phyloP scores from a whole-genome alignment of 192 early-diverging fungal genomes.

The Powellomyces hirtus region DNA sequence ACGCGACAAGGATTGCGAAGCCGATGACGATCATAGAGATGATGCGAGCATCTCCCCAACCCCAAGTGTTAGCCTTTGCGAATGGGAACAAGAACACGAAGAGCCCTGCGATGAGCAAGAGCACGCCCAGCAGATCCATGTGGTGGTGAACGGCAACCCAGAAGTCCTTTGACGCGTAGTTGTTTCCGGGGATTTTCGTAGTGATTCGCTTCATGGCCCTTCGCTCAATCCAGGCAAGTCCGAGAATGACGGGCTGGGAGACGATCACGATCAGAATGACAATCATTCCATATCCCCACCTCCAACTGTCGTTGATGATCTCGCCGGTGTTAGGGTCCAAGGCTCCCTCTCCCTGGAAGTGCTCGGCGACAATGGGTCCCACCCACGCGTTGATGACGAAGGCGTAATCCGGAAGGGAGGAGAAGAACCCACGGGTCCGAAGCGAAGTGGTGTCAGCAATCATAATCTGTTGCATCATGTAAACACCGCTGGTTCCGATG shows the following conservation, averaged over 20 bases:
- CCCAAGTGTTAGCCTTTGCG: neutral
- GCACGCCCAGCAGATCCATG: neutral
- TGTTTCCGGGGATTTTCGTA: no score
- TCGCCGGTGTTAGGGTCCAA: neutral
- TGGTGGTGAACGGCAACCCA: no score
- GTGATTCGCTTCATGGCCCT: no score
- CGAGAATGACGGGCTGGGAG: neutral
- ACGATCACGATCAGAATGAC: neutral
- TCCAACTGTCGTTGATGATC: no score
- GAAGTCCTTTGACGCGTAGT: no score
- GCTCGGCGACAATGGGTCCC: neutral
- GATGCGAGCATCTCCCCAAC: neutral
- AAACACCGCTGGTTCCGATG: neutral
- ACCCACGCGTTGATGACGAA: neutral
- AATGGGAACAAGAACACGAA: neutral
- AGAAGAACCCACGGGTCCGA: neutral
- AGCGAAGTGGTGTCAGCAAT: conserved; percentile 12
- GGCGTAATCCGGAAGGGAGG: neutral
- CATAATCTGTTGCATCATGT: conserved; percentile 7
- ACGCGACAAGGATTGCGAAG: neutral
- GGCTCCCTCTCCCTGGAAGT: neutral
- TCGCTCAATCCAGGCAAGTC: neutral
- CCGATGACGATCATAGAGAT: neutral
- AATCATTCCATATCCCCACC: neutral
- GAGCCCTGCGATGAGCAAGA: neutral